Conservation (phyloP, 306 rosid species). For the Parietaria judaica region DNA sequence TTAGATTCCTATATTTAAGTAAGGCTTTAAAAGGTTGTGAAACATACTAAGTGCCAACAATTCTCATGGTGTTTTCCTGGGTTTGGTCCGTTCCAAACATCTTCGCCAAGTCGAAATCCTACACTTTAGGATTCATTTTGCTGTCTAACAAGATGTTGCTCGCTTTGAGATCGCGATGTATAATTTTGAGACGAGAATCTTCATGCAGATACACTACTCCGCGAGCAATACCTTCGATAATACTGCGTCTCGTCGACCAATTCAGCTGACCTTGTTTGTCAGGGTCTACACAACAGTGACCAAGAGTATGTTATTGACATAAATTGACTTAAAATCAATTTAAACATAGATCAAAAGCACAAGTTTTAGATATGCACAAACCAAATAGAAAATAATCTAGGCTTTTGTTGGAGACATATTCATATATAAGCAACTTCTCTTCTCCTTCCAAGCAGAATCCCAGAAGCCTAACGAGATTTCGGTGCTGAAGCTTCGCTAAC, state of each 20-base stretch:
- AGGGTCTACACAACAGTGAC: background rate
- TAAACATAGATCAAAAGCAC: background rate
- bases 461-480: constrained; percentile 9
- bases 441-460: constrained; percentile 14
- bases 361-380: constrained; percentile 8
- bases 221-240: constrained; percentile 21
- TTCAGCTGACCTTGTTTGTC: constrained; percentile 6
- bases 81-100: constrained; percentile 10
- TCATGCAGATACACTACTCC: constrained; percentile 28
- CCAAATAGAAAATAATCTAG: constrained; percentile 27
- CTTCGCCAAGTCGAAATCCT: constrained; percentile 24
- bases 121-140: constrained; percentile 26
- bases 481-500: constrained; percentile 8
- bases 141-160: constrained; percentile 26
- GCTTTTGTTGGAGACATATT: constrained; percentile 26
- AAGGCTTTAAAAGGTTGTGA: background rate
- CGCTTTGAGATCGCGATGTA: constrained; percentile 32
- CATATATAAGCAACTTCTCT: constrained; percentile 17
- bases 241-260: constrained; percentile 26
- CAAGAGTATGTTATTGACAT: background rate
- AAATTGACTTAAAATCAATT: background rate
- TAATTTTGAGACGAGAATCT: constrained; percentile 29
- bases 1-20: background rate
- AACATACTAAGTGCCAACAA: constrained; percentile 19
- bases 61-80: constrained; percentile 6